Evolutionary conservation across 2,329 filamentous ascomycete genomes (phyloP), one percentile per base, ranked within the genome.

Genomic region (Grosmannia serpens): DNA sequence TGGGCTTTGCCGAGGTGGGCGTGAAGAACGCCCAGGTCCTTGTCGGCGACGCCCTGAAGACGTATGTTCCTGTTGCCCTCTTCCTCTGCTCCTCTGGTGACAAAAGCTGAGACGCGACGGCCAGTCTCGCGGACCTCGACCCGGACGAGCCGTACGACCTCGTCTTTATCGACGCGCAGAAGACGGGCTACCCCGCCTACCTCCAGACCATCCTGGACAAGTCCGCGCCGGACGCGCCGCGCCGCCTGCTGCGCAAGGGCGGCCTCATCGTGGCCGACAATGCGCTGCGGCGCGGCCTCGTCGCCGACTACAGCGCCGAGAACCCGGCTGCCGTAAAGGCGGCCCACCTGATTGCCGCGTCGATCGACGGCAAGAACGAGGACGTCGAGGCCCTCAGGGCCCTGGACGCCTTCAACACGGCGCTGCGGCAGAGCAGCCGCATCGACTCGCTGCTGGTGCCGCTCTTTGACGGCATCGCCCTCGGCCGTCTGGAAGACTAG

Each of bases 261-360:
- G 79, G 77, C 0, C 68, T 82, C 58, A 76, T 83, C 60, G 68
- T 82, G 17, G 78, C 76, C 1, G 80, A 83, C 65, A 83, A 83
- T 59, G 73, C 78, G 49, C 71, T 83, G 29, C 75, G 75, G 3
- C 68, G 70, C 8, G 79, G 74, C 8, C 68, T 79, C 15, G 75
- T 82, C 4, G 78, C 75, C 46, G 71, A 76, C 38, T 51, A 59
- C 10, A 67, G 65, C 26, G 53, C 62, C 5, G 62, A 63, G 7
- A 74, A 74, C 59, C 72, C 71, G 20, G 53, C 61, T 31, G 53
- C 57, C 13, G 58, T 46, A 3, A 27, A 27, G 58, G 58, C 63
- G 56, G 41, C 38, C n/a, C 20, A 49, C 15, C 57, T 62, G 10
- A 56, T 56, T 22, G 35, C 59, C 35, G 13, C 7, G 31, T 33